Base-by-base conservation (phyloP, 129 eudicot species). In the Arctium lappa region DNA sequence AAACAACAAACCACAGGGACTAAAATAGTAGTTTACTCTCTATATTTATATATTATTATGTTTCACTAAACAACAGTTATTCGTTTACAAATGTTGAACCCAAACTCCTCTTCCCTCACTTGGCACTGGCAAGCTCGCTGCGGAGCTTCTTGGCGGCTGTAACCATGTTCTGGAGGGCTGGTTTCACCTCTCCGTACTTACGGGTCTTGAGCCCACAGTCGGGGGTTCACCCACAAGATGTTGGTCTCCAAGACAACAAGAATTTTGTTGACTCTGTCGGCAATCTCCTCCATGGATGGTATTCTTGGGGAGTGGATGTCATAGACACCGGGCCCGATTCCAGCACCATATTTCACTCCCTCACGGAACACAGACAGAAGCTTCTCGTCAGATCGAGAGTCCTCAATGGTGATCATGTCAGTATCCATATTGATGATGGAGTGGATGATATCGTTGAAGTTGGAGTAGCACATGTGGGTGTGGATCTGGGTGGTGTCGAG, bases 401-500 rank as follows among this genome's bases (percentile, higher is more conserved):
- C 93, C 92, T 95, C 99, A 3, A 95, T 95, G 76, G 99, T 95
- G 87, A 95, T 95, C 62, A 95, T 98, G 65, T 95, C 99, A 81
- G 99, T 98, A 36, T 95, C 99, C 99, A 95, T 95, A 92, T 93
- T 80, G 79, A 95, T 95, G 89, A 95, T 95, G 69, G 99, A 95
- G 85, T 88, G 98, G 89, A 95, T 95, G 81, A 95, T 95, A 86
- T 95, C 99, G 27, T 93, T 95, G 93, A 95, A 95, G 97, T 95
- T 89, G 30, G 99, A 95, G 92, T 95, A 95, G 92, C 99, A 95
- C 99, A 95, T 95, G 89, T 95, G 99, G n/a, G 99, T 95, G 94
- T 95, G 99, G 85, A 95, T 93, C 94, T 91, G 92, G 66, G 92
- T 89, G 50, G 95, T 85, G 87, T 91, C 87, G 65, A 85, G 70